phyloP scores from a whole-genome alignment of 2,329 filamentous ascomycete species.

The Cryphonectria radicalis region DNA sequence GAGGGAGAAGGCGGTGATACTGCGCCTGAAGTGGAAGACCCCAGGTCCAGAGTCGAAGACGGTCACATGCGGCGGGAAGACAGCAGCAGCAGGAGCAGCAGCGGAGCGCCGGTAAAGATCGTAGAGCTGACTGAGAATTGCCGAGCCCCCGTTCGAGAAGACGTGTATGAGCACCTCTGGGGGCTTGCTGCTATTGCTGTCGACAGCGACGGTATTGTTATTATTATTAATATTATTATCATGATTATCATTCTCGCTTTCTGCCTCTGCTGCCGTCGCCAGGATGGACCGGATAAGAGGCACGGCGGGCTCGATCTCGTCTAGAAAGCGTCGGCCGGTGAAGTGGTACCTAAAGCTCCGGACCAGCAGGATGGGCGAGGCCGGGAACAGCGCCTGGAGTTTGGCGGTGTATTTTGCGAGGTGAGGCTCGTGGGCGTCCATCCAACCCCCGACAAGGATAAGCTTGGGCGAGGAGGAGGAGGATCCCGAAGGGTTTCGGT shows the following conservation, averaged over 20 bases:
- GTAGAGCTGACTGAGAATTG: slow-evolving; percentile 46
- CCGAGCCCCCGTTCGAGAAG: slow-evolving; percentile 58
- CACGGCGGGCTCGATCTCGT: slow-evolving; percentile 45
- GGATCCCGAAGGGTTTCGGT: slow-evolving; percentile 17
- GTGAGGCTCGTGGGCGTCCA: slow-evolving; percentile 54
- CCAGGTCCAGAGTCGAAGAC: slow-evolving; percentile 56
- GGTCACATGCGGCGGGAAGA: slow-evolving; percentile 48
- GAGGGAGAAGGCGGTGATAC: slow-evolving; percentile 46
- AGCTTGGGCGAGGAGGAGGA: slow-evolving; percentile 45
- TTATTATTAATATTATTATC: slow-evolving; percentile 18
- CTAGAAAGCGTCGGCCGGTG: slow-evolving; percentile 33
- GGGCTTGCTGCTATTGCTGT: background rate
- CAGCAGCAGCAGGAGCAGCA: background rate
- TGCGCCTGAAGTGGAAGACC: slow-evolving; percentile 44
- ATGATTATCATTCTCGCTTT: background rate
- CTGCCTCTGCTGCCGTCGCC: background rate
- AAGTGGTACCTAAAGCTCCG: slow-evolving; percentile 46
- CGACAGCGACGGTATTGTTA: background rate
- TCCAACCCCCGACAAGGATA: slow-evolving; percentile 55
- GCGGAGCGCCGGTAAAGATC: slow-evolving; percentile 33
- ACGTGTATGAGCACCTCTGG: slow-evolving; percentile 51
- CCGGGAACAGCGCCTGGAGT: slow-evolving; percentile 51
- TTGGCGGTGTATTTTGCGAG: slow-evolving; percentile 55
- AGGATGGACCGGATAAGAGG: slow-evolving; percentile 43
- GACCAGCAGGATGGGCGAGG: slow-evolving; percentile 51